Conservation (phyloP, 2,329 filamentous ascomycete genomes). For the Claviceps spartinae region DNA sequence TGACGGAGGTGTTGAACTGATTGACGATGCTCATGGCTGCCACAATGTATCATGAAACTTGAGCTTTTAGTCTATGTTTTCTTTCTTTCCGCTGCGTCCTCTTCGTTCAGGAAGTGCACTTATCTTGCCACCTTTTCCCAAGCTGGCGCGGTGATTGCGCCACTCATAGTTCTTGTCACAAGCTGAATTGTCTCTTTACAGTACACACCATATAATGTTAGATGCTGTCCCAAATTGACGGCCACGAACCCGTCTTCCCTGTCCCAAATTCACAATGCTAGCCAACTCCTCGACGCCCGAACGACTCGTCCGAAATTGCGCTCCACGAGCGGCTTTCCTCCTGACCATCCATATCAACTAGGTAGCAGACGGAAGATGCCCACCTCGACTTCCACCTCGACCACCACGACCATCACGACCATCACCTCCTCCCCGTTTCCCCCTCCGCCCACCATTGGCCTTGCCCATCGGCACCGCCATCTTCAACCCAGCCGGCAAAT, state of each 20-base stretch:
- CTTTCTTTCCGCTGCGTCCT: too few species aligned
- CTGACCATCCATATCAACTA: neutral
- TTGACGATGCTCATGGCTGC: neutral
- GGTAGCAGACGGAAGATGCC: neutral
- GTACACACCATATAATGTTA: neutral
- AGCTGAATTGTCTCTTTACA: neutral
- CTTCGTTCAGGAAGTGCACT: too few species aligned
- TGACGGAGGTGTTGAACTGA: too few species aligned
- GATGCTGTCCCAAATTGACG: neutral
- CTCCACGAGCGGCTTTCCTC: neutral
- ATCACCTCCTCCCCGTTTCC: slow-evolving; percentile 23
- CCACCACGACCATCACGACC: slow-evolving; percentile 9
- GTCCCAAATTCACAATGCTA: too few species aligned
- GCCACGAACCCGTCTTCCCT: too few species aligned
- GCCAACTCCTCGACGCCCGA: too few species aligned
- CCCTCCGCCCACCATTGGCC: slow-evolving; percentile 23
- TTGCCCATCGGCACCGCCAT: slow-evolving; percentile 34
- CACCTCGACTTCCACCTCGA: slow-evolving; percentile 11
- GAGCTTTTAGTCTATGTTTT: too few species aligned
- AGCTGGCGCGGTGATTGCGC: too few species aligned
- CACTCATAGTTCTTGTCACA: neutral
- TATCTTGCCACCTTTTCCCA: too few species aligned
- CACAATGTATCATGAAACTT: neutral
- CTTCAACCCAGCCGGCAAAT: slow-evolving; percentile 50
- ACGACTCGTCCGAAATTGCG: too few species aligned